These are phyloP conservation scores for Glomus cerebriforme DNA, from an alignment of 192 early-diverging fungal species.

Conservation along the genomic window DNA sequence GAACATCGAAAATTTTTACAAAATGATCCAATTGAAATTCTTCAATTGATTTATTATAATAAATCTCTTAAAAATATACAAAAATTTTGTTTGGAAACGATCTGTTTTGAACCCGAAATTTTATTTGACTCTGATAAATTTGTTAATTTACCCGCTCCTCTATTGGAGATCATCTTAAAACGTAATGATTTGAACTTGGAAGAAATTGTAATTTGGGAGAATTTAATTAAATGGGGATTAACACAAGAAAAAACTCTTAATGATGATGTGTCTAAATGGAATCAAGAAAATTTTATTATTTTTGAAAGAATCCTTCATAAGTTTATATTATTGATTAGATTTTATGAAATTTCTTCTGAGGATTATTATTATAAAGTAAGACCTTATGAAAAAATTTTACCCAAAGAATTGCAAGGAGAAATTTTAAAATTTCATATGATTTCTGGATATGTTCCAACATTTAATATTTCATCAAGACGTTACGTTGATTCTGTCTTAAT, in stretches of 20 bases:
- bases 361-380: constrained; percentile 6
- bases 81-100: too few species aligned
- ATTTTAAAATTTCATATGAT: constrained; percentile 6
- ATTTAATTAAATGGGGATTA: constrained; percentile 25
- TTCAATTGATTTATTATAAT: too few species aligned
- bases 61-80: too few species aligned
- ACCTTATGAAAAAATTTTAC: constrained; percentile 3
- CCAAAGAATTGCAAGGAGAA: not conserved
- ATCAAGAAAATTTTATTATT: not conserved
- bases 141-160: too few species aligned
- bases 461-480: not conserved
- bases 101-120: too few species aligned
- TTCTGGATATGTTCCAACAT: not conserved
- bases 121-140: too few species aligned
- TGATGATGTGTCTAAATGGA: not conserved
- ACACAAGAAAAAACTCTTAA: not conserved
- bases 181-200: constrained; percentile 9
- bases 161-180: not conserved
- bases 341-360: not conserved
- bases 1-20: too few species aligned
- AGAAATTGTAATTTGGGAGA: constrained; percentile 27
- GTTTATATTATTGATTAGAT: constrained; percentile 21
- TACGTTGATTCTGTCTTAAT: constrained; percentile 7
- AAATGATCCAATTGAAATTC: too few species aligned
- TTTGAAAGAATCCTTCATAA: constrained; percentile 2